Evolutionary conservation across 2,329 filamentous ascomycete species (phyloP).

Genomic region (Penicillium sp.): DNA sequence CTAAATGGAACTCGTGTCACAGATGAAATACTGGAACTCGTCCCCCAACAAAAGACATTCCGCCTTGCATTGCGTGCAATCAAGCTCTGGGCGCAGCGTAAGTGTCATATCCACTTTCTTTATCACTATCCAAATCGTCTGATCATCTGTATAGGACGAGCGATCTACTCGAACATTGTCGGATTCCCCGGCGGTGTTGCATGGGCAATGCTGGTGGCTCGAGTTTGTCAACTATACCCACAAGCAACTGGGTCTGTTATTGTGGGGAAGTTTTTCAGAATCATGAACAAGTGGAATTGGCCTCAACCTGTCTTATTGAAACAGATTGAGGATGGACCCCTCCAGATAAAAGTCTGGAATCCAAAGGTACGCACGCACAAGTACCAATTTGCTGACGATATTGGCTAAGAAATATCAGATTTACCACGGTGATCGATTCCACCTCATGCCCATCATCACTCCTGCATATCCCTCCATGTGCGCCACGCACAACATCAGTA

Average conservation of each 20-base stretch:
- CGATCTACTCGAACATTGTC: slow-evolving; percentile 93
- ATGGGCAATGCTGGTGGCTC: slow-evolving; percentile 95
- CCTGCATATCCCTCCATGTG: slow-evolving; percentile 98
- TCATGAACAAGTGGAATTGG: slow-evolving; percentile 91
- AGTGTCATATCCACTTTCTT: slow-evolving; percentile 14
- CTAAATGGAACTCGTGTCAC: slow-evolving; percentile 94
- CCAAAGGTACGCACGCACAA: slow-evolving; percentile 66
- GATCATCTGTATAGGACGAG: slow-evolving; percentile 54
- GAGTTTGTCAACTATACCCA: slow-evolving; percentile 94
- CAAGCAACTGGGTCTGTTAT: slow-evolving; percentile 85
- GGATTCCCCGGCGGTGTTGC: slow-evolving; percentile 96
- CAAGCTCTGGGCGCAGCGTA: slow-evolving; percentile 89
- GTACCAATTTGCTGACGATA: neutral
- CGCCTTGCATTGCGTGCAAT: slow-evolving; percentile 84
- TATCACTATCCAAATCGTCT: slow-evolving; percentile 1
- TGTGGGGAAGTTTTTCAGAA: slow-evolving; percentile 88
- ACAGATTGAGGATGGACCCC: slow-evolving; percentile 73
- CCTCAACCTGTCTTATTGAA: slow-evolving; percentile 91
- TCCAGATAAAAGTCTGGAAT: slow-evolving; percentile 90
- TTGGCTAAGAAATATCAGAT: slow-evolving; percentile 49
- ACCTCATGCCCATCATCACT: slow-evolving; percentile 97
- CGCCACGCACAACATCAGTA: slow-evolving; percentile 88
- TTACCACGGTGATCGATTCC: slow-evolving; percentile 75
- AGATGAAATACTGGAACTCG: slow-evolving; percentile 82
- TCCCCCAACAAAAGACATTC: slow-evolving; percentile 88